Evolutionary conservation across 2,329 filamentous ascomycete species (phyloP).

Genomic region (Pezizomycotina sp.): DNA sequence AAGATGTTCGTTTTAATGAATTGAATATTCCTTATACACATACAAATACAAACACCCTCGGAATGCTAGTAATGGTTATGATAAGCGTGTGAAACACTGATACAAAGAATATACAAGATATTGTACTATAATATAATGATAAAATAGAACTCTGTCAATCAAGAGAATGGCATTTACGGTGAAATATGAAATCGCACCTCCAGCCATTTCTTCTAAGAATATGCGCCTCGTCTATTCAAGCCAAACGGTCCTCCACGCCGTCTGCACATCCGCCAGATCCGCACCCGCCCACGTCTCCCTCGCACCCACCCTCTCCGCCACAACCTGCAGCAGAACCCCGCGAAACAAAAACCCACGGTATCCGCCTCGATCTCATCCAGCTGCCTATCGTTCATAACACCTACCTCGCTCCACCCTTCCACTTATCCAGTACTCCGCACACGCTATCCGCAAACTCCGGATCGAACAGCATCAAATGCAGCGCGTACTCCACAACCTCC

Average conservation of each 20-base stretch:
- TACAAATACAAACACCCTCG: too few relatives aligned
- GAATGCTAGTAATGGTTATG: too few relatives aligned
- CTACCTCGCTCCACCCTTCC: slow-evolving; percentile 41
- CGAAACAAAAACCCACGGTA: slow-evolving; percentile 10
- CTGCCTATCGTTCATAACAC: slow-evolving; percentile 33
- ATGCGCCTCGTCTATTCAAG: too few relatives aligned
- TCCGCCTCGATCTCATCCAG: slow-evolving; percentile 16
- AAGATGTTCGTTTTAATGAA: too few relatives aligned
- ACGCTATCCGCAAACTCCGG: slow-evolving; percentile 32
- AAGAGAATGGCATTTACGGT: too few relatives aligned
- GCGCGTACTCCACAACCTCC: slow-evolving; percentile 33
- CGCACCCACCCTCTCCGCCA: slow-evolving; percentile 11
- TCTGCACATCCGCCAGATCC: slow-evolving; percentile 16
- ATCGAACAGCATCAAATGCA: slow-evolving; percentile 40
- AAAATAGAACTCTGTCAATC: too few relatives aligned
- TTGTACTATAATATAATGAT: too few relatives aligned
- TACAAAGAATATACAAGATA: too few relatives aligned
- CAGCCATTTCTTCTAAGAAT: too few relatives aligned
- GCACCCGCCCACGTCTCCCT: slow-evolving; percentile 17
- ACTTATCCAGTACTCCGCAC: slow-evolving; percentile 35
- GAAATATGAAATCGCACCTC: too few relatives aligned
- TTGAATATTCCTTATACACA: too few relatives aligned
- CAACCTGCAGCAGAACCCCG: slow-evolving; percentile 8
- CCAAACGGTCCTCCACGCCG: slow-evolving; percentile 13
- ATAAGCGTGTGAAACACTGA: too few relatives aligned